Conservation (phyloP, 257 asterid species). For the Lantana camara region DNA sequence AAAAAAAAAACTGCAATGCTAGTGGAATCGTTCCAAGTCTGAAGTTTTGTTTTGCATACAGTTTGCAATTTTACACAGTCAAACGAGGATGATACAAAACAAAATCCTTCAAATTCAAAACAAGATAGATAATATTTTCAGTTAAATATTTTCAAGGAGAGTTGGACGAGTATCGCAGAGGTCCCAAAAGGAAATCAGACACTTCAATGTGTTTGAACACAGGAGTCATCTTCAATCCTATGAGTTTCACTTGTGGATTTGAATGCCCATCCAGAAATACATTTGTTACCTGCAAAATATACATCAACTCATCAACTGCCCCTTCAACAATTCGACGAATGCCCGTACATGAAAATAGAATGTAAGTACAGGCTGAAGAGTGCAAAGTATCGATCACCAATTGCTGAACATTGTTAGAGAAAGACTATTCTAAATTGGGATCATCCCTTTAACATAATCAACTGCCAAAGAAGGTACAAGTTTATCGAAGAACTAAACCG, state of each 20-base stretch:
- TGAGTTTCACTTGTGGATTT: conserved; percentile 59
- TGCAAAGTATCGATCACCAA: background rate
- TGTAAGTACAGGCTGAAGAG: background rate
- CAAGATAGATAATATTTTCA: background rate
- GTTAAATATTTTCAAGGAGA: conserved; percentile 16
- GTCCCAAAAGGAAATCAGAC: conserved; percentile 56
- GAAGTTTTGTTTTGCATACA: background rate
- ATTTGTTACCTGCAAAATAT: conserved; percentile 60
- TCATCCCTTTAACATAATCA: background rate
- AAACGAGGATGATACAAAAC: background rate
- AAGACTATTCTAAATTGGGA: background rate
- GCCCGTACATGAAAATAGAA: background rate
- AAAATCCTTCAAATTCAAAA: background rate
- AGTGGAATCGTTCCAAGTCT: background rate
- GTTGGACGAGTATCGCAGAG: conserved; percentile 50
- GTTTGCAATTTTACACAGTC: background rate
- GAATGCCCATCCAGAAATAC: conserved; percentile 83
- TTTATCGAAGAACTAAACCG: too few species aligned
- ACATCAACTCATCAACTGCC: background rate
- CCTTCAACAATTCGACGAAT: background rate
- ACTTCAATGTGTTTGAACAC: conserved; percentile 49
- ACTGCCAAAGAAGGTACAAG: too few species aligned
- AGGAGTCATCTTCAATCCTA: conserved; percentile 71
- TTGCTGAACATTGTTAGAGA: background rate
- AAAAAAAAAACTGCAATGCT: background rate